Evolutionary conservation across 345 rosid genomes (phyloP), one percentile per base, ranked within the genome.

Genomic region (Euphorbia tirucalli): DNA sequence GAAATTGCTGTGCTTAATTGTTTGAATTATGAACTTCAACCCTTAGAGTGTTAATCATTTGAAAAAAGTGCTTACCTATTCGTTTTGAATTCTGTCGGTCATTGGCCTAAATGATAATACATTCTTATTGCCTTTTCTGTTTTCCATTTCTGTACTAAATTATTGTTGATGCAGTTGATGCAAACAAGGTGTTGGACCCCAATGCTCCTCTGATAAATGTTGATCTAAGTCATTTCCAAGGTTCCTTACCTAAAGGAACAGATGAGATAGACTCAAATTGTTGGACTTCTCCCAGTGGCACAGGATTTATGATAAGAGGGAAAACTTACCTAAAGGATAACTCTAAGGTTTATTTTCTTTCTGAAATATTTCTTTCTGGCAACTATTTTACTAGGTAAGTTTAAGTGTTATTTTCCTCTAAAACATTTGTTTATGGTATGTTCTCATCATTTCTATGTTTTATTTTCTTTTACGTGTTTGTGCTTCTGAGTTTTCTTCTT

Each of bases 251-350:
- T 61, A 83, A 83, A 66, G 93, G 83, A 65, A 85, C 74, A 82
- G 84, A 84, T 64, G 88, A 85, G 64, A 80, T 78, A 67, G 97
- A 87, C 80, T 77, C 92, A 76, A 83, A 85, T 79, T 95, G 97
- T 88, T 95, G 99, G 99, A 77, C 77, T 60, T 89, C 91, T 83
- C 96, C 99, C 15, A 84, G 84, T 81, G 97, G 97, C 58, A 81
- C 61, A 75, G 97, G 97, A 22, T 95, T 95, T 86, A 88, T 85
- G 97, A 87, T 95, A 68, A 81, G 99, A 83, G 99, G 99, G 79
- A 89, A 88, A 84, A 87, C 91, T 68, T 95, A 95, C 78, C 81
- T 95, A 61, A 90, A 87, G 77, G 97, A 95, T 76, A 85, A 83
- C 79, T 65, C 84, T 65, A 95, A 95, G 96, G 99, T 95, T 44